phyloP scores from a whole-genome alignment of 2,329 filamentous ascomycete species.

The Akanthomyces dipterigenus region DNA sequence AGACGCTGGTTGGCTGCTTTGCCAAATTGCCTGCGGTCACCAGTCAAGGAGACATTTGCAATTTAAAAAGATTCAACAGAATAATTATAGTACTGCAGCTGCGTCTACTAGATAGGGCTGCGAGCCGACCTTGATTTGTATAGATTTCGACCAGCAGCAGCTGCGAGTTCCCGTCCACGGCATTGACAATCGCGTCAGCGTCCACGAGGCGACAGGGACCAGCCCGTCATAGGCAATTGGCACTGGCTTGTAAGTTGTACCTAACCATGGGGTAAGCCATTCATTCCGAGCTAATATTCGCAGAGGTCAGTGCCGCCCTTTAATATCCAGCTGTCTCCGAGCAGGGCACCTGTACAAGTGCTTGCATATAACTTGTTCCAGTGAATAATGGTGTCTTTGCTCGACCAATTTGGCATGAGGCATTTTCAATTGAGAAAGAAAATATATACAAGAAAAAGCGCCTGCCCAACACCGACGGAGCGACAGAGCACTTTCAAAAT shows the following conservation, averaged over 20 bases:
- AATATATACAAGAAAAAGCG: background rate
- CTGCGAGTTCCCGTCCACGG: background rate
- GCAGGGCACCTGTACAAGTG: background rate
- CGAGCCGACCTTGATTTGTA: too few relatives aligned
- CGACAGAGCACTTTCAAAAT: background rate
- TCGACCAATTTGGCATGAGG: background rate
- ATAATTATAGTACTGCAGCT: background rate
- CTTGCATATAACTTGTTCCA: background rate
- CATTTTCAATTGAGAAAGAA: background rate
- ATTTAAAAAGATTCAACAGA: too few relatives aligned
- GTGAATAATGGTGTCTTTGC: background rate
- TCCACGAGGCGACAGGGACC: background rate
- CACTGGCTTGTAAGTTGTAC: background rate
- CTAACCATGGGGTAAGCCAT: background rate
- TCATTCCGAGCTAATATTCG: background rate
- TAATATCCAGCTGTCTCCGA: background rate
- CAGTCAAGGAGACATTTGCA: too few relatives aligned
- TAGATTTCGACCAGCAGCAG: background rate
- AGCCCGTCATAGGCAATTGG: background rate
- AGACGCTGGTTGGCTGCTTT: background rate
- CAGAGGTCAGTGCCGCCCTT: constrained; percentile 1
- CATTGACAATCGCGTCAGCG: background rate
- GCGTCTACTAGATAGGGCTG: too few relatives aligned
- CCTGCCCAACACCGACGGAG: background rate
- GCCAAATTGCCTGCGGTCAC: background rate